Conservation (phyloP, 805 yeast species). For the Saccharomycopsis sp. region DNA sequence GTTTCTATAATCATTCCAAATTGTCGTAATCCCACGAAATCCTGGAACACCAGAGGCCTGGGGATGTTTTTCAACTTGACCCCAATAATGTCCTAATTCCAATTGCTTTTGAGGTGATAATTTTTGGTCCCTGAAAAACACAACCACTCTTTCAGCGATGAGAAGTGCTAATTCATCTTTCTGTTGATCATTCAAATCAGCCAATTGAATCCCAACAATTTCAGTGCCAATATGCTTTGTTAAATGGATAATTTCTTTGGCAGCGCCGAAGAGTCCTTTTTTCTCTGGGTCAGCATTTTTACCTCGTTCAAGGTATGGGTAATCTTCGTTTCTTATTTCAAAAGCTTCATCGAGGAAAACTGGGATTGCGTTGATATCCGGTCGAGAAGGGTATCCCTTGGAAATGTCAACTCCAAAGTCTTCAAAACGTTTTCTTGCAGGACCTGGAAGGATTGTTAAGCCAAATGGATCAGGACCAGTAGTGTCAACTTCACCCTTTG, state of each 20-base stretch:
- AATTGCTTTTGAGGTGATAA: constrained; percentile 36
- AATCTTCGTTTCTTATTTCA: constrained; percentile 31
- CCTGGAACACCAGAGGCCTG: constrained; percentile 30
- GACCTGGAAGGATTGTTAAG: constrained; percentile 24
- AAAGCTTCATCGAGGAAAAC: constrained; percentile 34
- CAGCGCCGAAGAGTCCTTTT: constrained; percentile 35
- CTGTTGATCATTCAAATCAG: constrained; percentile 35
- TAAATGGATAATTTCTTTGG: constrained; percentile 34
- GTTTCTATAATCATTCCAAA: constrained; percentile 22
- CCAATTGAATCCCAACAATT: constrained; percentile 38
- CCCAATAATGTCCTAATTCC: constrained; percentile 40
- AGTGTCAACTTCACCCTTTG: constrained; percentile 3
- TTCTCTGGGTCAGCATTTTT: constrained; percentile 33
- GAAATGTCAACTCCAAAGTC: constrained; percentile 32
- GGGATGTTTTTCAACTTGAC: constrained; percentile 37
- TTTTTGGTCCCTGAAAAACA: constrained; percentile 43
- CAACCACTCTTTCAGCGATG: constrained; percentile 42
- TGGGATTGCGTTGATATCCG: constrained; percentile 30
- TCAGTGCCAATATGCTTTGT: constrained; percentile 43
- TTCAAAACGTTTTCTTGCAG: constrained; percentile 27
- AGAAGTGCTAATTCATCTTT: constrained; percentile 40
- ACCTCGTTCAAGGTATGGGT: constrained; percentile 31
- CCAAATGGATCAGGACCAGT: constrained; percentile 20
- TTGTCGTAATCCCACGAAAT: constrained; percentile 34
- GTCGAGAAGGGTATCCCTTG: constrained; percentile 34